Evolutionary conservation across 2,329 filamentous ascomycete species (phyloP).

Genomic region (Arthrobotrys sphaeroides): DNA sequence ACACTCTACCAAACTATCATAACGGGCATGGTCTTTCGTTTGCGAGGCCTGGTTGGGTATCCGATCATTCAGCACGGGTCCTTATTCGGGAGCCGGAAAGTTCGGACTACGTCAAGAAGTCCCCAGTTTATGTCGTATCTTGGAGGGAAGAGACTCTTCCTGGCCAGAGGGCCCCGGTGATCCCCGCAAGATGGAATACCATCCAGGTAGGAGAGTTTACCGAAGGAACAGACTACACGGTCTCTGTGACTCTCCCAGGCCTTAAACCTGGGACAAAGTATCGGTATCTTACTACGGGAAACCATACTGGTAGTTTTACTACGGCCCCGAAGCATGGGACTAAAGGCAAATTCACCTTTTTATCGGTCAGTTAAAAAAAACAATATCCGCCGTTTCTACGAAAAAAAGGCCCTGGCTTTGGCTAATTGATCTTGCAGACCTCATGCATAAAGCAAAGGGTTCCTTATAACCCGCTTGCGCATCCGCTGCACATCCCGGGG

Average conservation of each 20-base stretch:
- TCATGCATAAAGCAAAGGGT: constrained; percentile 93
- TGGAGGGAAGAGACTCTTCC: constrained; percentile 65
- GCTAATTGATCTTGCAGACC: constrained; percentile 63
- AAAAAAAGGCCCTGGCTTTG: background rate
- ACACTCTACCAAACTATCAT: constrained; percentile 75
- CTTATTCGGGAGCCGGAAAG: constrained; percentile 85
- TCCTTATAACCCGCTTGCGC: constrained; percentile 84
- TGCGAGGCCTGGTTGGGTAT: constrained; percentile 86
- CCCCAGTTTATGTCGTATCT: constrained; percentile 79
- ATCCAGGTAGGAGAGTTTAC: constrained; percentile 71
- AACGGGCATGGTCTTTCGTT: constrained; percentile 81
- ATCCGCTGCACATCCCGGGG: constrained; percentile 83
- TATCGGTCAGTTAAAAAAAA: constrained; percentile 70
- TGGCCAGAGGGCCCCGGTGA: background rate
- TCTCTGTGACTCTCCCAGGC: constrained; percentile 72
- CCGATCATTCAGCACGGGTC: constrained; percentile 78
- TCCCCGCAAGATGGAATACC: constrained; percentile 62
- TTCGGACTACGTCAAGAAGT: constrained; percentile 63
- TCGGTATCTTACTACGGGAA: constrained; percentile 85
- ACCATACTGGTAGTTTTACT: constrained; percentile 82
- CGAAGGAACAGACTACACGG: constrained; percentile 84
- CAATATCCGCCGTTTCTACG: no score
- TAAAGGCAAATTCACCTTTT: constrained; percentile 82
- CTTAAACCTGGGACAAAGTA: constrained; percentile 78
- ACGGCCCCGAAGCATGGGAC: constrained; percentile 76